Percentiles rank a stretch among this genome's conserved stretches.
Conservation (phyloP, 371 early-diverging fungal genomes). For the Cokeromyces recurvatus region DNA sequence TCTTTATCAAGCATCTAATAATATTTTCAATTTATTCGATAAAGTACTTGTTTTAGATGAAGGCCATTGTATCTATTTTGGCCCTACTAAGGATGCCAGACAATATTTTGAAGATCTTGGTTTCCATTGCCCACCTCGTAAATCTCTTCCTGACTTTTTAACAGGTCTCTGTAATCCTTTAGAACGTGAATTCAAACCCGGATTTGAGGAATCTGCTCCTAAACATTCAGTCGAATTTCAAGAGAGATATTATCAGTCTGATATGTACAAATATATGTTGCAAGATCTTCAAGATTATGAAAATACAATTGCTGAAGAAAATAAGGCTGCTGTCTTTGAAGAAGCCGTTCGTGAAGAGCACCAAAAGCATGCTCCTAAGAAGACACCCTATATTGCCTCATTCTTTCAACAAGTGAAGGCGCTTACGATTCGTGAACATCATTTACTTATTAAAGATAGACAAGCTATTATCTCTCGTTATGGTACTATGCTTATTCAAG, state of each 20-base stretch:
- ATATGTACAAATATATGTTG: conserved; percentile 25
- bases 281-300: conserved; percentile 40
- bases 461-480: conserved; percentile 50
- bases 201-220: conserved; percentile 48
- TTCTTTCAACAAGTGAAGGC: conserved; percentile 58
- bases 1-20: conserved; percentile 69
- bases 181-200: conserved; percentile 56
- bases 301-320: conserved; percentile 16
- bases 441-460: conserved; percentile 48
- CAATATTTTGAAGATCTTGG: conserved; percentile 69
- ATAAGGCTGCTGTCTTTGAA: conserved; percentile 42
- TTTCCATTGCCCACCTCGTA: conserved; percentile 63
- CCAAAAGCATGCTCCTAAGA: conserved; percentile 47
- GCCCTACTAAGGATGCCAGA: conserved; percentile 64
- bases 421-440: conserved; percentile 58
- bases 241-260: conserved; percentile 35
- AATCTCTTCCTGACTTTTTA: conserved; percentile 74
- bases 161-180: conserved; percentile 64
- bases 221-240: conserved; percentile 46
- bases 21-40: conserved; percentile 75
- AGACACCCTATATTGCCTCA: conserved; percentile 56
- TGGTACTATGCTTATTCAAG: conserved; percentile 56
- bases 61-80: conserved; percentile 74
- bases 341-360: conserved; percentile 50
- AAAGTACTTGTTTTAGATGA: conserved; percentile 68